Evolutionary conservation across 2,329 filamentous ascomycete genomes (phyloP).

Genomic region (Kalmusia sp.): DNA sequence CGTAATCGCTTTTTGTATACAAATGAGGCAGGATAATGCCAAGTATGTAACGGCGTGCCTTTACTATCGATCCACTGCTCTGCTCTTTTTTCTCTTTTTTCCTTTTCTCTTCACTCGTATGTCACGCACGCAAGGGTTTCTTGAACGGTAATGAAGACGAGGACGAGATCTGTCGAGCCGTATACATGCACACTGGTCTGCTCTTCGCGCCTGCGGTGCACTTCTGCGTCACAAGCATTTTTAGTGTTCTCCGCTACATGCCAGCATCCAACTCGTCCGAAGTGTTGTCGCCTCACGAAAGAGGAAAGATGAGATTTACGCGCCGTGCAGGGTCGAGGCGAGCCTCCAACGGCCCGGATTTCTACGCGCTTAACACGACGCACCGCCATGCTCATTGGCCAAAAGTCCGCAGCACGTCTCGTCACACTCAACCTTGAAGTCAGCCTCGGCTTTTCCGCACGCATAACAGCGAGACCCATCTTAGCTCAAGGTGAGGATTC

Average conservation of each 20-base stretch:
- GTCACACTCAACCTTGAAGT: not conserved
- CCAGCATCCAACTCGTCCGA: not conserved
- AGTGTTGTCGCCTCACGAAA: not conserved
- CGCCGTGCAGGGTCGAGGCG: conserved; percentile 6
- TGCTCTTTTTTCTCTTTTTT: no score
- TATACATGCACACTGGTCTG: not conserved
- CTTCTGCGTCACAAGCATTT: not conserved
- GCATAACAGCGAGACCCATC: not conserved
- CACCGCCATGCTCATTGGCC: conserved; percentile 1
- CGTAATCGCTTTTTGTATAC: no score
- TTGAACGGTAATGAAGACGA: no score
- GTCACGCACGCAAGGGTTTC: no score
- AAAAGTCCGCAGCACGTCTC: not conserved
- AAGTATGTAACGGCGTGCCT: no score
- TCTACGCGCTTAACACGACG: not conserved
- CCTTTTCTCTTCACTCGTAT: no score
- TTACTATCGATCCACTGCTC: no score
- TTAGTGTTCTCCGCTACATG: not conserved
- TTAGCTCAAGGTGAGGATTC: conserved; percentile 1
- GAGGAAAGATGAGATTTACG: not conserved
- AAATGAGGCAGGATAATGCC: no score
- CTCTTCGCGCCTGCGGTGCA: not conserved
- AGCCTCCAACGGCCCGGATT: conserved; percentile 2
- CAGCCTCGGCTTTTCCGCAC: conserved; percentile 9
- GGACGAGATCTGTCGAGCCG: not conserved